phyloP scores from a whole-genome alignment of 495 filamentous ascomycete species.

The Neurospora sp. region DNA sequence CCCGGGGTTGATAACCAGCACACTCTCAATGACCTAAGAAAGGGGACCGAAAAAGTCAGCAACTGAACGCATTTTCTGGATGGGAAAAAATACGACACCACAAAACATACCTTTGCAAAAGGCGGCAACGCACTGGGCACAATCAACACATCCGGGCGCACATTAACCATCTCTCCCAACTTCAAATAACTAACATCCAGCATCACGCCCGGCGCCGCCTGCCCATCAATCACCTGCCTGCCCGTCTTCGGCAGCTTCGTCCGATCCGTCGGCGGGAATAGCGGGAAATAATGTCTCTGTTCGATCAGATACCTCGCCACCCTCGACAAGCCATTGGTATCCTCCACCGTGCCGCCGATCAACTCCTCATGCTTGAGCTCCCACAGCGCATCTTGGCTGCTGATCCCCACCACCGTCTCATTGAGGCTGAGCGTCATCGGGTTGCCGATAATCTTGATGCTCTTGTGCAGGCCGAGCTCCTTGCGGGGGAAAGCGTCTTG shows the following conservation, averaged over 20 bases:
- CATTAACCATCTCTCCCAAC: constrained; percentile 79
- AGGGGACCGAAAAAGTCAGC: constrained; percentile 4
- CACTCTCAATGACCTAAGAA: constrained; percentile 67
- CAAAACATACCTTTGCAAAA: constrained; percentile 66
- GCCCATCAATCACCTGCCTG: constrained; percentile 30
- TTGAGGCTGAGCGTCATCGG: constrained; percentile 80
- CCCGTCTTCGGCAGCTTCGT: constrained; percentile 54
- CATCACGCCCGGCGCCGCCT: constrained; percentile 53
- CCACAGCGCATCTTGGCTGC: constrained; percentile 71
- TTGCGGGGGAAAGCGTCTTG: constrained; percentile 69
- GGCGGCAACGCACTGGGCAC: constrained; percentile 72
- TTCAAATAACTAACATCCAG: constrained; percentile 81
- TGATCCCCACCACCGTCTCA: constrained; percentile 69
- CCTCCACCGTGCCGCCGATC: constrained; percentile 38
- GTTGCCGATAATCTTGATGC: constrained; percentile 70
- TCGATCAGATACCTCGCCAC: constrained; percentile 65
- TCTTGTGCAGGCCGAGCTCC: constrained; percentile 62
- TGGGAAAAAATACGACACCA: not conserved
- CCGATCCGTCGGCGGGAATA: constrained; percentile 70
- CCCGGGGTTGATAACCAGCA: constrained; percentile 80
- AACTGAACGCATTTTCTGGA: not conserved
- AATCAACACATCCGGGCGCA: constrained; percentile 75
- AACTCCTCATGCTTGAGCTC: constrained; percentile 74
- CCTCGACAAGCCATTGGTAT: constrained; percentile 53
- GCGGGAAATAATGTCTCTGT: constrained; percentile 80